Evolutionary conservation across 805 yeast species (phyloP), one percentile per base, ranked within the genome.

Genomic region (Priceomyces melissophilus): DNA sequence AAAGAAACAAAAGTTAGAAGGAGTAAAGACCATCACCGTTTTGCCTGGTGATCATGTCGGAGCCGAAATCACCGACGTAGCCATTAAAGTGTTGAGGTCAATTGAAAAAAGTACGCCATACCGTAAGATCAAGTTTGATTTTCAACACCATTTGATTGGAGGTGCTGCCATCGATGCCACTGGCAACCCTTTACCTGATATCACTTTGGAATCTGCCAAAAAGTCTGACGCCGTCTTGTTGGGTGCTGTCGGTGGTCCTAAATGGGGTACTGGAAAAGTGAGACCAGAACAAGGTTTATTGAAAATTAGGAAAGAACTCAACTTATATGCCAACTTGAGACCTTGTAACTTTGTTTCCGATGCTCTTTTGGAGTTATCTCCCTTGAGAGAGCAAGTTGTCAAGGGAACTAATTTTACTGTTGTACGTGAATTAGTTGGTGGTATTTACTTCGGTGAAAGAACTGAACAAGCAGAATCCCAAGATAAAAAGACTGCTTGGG

Each of bases 231-330:
- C 98, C 17, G 96, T 93, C n/a, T 71, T 93, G 50, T 75, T 93
- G 42, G 99, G 99, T 51, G 96, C 99, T 7, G 99, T 93, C 27
- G 99, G 99, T 48, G 99, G 99, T 27, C 99, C 99, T 46, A 93
- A 93, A 69, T 93, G 99, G 99, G 98, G 98, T 29, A 87, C 97
- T 20, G 97, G 97, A 38, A 59, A 76, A 10, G 98, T 91, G 35
- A 82, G 99, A 71, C 99, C 99, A 39, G 99, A 93, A 65, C 98
- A 88, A 69, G 99, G 99, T 45, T 76, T 93, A 52, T 76, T 93
- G 50, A 79, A 90, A 71, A 91, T 93, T 64, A 81, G 99, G 68
- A 93, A 93, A 66, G 98, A 89, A 64, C 78, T 93, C 60, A 86
- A 84, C 63, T 73, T 93, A 52, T 93, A 93, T 64, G 99, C 99